phyloP scores from a whole-genome alignment of 164 flowering plant species.

The Sedum album region DNA sequence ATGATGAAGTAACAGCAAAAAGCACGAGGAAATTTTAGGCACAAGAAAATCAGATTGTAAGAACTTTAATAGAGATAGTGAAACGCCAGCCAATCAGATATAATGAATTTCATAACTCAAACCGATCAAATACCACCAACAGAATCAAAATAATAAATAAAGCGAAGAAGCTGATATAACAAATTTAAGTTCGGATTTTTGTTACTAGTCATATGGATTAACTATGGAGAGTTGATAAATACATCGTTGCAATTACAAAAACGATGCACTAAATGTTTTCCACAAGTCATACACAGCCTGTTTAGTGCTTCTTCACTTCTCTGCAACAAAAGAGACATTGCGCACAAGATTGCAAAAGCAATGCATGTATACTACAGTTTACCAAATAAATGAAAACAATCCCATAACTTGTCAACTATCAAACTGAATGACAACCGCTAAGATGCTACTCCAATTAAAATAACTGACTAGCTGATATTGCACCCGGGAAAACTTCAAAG shows the following conservation, averaged over 20 bases:
- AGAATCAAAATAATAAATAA: not conserved
- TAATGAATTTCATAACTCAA: not conserved
- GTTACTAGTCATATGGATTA: not conserved
- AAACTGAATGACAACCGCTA: not conserved
- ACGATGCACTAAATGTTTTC: not conserved
- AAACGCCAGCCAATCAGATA: not conserved
- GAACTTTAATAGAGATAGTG: not conserved
- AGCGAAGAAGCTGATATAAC: too few species aligned
- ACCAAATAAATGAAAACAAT: not conserved
- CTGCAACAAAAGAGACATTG: too few species aligned
- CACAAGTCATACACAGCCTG: not conserved
- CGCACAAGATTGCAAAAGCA: too few species aligned
- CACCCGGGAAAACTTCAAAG: not conserved
- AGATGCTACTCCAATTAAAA: not conserved
- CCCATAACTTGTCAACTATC: not conserved
- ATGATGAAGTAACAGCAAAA: not conserved
- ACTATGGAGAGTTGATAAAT: not conserved
- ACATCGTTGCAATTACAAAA: not conserved
- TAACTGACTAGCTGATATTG: not conserved
- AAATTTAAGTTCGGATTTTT: not conserved
- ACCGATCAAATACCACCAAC: not conserved
- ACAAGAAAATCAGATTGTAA: too few species aligned
- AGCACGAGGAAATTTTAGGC: too few species aligned
- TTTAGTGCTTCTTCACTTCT: too few species aligned
- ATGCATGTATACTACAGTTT: not conserved